phyloP scores from a whole-genome alignment of 108 stramenopile genomes.

The Conticribra guillardii region DNA sequence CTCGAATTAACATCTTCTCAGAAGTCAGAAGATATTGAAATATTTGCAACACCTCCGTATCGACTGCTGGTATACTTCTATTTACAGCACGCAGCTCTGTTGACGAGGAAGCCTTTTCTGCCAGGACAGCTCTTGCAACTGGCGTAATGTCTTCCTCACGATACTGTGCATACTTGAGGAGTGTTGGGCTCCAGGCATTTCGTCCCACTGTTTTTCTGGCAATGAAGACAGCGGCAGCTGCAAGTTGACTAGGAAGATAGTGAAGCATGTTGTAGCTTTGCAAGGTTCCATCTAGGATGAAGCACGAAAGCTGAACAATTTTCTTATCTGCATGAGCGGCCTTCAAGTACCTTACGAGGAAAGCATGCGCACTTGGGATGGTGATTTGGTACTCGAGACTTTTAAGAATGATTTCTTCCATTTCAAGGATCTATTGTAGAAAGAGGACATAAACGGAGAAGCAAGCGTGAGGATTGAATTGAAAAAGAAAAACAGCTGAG shows the following conservation, averaged over 20 bases:
- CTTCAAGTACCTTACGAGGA: slow-evolving; percentile 93
- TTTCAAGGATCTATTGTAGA: slow-evolving; percentile 78
- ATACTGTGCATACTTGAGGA: slow-evolving; percentile 83
- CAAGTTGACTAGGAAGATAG: slow-evolving; percentile 88
- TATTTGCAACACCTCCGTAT: slow-evolving; percentile 67
- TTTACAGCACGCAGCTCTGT: slow-evolving; percentile 64
- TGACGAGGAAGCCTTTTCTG: slow-evolving; percentile 39
- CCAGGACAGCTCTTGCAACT: slow-evolving; percentile 71
- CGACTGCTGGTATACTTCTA: slow-evolving; percentile 72
- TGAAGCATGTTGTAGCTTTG: slow-evolving; percentile 86
- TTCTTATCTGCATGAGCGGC: slow-evolving; percentile 86
- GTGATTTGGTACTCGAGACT: slow-evolving; percentile 86
- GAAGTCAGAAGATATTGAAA: slow-evolving; percentile 47
- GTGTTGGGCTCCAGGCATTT: slow-evolving; percentile 88
- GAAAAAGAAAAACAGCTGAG: neutral
- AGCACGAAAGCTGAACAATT: slow-evolving; percentile 87
- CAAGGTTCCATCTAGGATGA: slow-evolving; percentile 88
- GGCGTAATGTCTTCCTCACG: slow-evolving; percentile 75
- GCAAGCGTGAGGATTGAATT: neutral
- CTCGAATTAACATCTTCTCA: slow-evolving; percentile 2
- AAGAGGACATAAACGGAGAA: neutral
- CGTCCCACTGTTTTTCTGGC: slow-evolving; percentile 78
- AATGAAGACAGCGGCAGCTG: slow-evolving; percentile 88
- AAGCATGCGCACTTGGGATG: slow-evolving; percentile 88
- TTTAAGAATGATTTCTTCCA: slow-evolving; percentile 91